Percentiles rank a stretch among this genome's conserved stretches.
Conservation (phyloP, 495 filamentous ascomycete genomes). For the Trypethelium eluteriae region DNA sequence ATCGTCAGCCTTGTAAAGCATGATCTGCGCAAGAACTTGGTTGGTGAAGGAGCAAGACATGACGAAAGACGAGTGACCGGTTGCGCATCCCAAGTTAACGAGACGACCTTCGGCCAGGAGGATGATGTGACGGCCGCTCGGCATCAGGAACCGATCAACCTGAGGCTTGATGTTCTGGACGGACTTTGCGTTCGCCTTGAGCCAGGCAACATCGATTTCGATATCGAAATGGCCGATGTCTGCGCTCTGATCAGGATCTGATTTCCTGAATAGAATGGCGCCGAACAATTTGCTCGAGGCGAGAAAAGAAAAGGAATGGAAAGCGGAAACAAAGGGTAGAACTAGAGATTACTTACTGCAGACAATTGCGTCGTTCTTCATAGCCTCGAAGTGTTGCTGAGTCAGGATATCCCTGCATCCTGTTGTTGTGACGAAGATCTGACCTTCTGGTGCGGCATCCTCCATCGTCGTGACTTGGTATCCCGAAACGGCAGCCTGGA, state of each 20-base stretch:
- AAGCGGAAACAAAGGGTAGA: neutral
- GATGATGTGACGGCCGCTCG: conserved; percentile 92
- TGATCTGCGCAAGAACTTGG: conserved; percentile 98
- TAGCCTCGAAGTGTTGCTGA: conserved; percentile 86
- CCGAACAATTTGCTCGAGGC: neutral
- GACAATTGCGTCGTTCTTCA: conserved; percentile 98
- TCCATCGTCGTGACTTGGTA: conserved; percentile 98
- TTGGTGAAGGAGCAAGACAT: conserved; percentile 99
- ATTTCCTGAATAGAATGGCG: neutral
- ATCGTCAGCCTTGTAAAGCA: conserved; percentile 91
- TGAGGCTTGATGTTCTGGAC: conserved; percentile 99
- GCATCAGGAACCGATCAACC: conserved; percentile 94
- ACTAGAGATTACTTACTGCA: conserved; percentile 64
- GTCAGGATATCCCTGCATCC: conserved; percentile 96
- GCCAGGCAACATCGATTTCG: conserved; percentile 99
- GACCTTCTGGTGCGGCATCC: conserved; percentile 74
- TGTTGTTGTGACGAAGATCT: conserved; percentile 99
- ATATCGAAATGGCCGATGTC: conserved; percentile 99
- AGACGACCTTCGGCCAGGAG: conserved; percentile 97
- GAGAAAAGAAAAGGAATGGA: too few species aligned
- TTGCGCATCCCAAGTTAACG: conserved; percentile 98
- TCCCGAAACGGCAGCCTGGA: conserved; percentile 95
- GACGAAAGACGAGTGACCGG: conserved; percentile 98
- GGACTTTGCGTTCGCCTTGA: conserved; percentile 89
- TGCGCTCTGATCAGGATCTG: conserved; percentile 28